Evolutionary conservation across 371 early-diverging fungal species (phyloP).

Genomic region (Funneliformis caledonium): DNA sequence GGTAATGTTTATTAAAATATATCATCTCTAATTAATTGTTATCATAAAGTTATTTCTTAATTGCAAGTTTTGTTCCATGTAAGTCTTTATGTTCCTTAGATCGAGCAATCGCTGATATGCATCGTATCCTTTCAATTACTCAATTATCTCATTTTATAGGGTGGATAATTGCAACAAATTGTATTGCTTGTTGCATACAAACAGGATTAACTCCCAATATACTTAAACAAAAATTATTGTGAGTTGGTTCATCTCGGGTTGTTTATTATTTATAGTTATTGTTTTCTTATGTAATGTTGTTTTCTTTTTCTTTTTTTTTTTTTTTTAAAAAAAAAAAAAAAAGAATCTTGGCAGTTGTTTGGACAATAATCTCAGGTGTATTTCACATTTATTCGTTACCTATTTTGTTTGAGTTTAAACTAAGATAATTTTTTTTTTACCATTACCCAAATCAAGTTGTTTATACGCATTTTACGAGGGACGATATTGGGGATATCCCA

Average conservation of each 20-base stretch:
- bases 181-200: background rate
- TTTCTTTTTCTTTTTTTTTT: too few relatives aligned
- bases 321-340: too few relatives aligned
- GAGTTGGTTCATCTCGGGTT: background rate
- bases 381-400: too few relatives aligned
- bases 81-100: too few relatives aligned
- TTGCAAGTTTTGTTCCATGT: background rate
- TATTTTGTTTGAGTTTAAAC: too few relatives aligned
- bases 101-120: too few relatives aligned
- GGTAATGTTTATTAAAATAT: too few relatives aligned
- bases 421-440: background rate
- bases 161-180: background rate
- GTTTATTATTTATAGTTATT: too few relatives aligned
- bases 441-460: background rate
- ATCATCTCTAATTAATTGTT: background rate
- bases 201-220: background rate
- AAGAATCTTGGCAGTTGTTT: too few relatives aligned
- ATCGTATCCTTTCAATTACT: too few relatives aligned
- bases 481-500: slow-evolving; percentile 3
- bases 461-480: background rate
- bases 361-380: too few relatives aligned
- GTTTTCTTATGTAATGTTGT: too few relatives aligned
- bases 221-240: background rate
- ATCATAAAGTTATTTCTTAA: background rate
- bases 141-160: background rate